phyloP scores from a whole-genome alignment of 208 protist genomes.

The Acanthamoeba sp. region DNA sequence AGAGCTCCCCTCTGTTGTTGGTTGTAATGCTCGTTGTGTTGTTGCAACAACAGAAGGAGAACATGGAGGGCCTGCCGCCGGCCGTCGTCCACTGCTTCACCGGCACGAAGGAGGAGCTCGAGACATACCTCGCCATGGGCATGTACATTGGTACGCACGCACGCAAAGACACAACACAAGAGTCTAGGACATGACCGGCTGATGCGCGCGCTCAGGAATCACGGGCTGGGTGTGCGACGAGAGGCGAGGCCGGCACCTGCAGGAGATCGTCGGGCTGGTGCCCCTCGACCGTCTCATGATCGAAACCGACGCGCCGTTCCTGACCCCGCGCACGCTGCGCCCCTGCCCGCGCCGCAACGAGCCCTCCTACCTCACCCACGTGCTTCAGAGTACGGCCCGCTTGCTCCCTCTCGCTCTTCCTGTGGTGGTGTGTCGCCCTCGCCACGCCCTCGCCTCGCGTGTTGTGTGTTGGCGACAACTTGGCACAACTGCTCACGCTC shows the following conservation, averaged over 20 bases:
- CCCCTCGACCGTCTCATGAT: constrained; percentile 68
- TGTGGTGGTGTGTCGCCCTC: background rate
- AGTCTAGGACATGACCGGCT: background rate
- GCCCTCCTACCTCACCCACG: constrained; percentile 16
- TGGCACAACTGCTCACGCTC: no score
- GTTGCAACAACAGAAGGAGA: background rate
- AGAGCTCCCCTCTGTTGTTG: no score
- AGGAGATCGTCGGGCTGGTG: background rate
- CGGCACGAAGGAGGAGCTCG: constrained; percentile 51
- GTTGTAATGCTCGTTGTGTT: no score
- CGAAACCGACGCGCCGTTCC: constrained; percentile 66
- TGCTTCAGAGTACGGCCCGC: background rate
- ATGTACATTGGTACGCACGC: constrained; percentile 19
- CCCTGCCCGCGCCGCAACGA: constrained; percentile 24
- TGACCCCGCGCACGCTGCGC: constrained; percentile 2
- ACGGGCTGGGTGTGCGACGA: constrained; percentile 61
- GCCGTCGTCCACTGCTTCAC: constrained; percentile 65
- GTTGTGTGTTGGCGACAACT: background rate
- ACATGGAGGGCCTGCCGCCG: background rate
- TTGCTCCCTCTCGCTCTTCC: background rate
- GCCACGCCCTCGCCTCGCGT: background rate
- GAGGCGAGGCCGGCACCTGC: constrained; percentile 19
- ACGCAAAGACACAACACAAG: background rate
- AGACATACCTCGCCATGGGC: constrained; percentile 6
- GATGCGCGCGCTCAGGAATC: background rate